These are phyloP conservation scores for Podospora pseudopauciseta DNA, from an alignment of 495 filamentous ascomycete genomes.

Conservation along the genomic window DNA sequence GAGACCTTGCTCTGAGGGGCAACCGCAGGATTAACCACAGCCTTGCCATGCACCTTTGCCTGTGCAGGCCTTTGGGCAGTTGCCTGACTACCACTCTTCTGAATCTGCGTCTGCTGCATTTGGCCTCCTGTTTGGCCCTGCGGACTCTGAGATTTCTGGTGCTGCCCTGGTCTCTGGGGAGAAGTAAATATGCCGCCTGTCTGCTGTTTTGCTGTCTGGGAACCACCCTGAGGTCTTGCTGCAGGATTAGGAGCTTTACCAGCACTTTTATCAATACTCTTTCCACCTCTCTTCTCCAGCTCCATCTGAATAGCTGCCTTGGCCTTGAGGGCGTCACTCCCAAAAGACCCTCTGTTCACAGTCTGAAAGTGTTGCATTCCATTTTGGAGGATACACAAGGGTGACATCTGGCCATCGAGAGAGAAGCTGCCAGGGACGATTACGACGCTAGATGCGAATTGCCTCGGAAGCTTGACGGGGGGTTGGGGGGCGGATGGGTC, in stretches of 20 bases:
- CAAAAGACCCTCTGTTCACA: background rate
- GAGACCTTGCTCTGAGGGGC: background rate
- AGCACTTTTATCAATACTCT: background rate
- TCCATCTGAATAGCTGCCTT: background rate
- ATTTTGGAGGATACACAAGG: background rate
- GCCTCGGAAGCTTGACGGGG: background rate
- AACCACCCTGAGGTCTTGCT: background rate
- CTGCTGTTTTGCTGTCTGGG: background rate
- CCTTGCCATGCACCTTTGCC: background rate
- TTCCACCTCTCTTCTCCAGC: background rate
- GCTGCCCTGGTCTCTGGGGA: background rate
- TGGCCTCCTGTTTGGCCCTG: background rate
- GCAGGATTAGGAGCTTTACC: background rate
- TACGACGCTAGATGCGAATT: background rate
- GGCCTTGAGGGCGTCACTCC: background rate
- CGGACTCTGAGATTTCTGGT: background rate
- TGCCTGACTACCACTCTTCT: background rate
- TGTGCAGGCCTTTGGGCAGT: background rate
- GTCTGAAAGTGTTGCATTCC: slow-evolving; percentile 1
- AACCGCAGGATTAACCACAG: background rate
- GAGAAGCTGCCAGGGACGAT: background rate
- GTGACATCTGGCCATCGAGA: background rate
- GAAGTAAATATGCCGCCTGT: background rate
- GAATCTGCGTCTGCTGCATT: background rate
- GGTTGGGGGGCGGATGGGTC: background rate